phyloP scores from a whole-genome alignment of 164 flowering plant genomes.

The Annona cherimola region DNA sequence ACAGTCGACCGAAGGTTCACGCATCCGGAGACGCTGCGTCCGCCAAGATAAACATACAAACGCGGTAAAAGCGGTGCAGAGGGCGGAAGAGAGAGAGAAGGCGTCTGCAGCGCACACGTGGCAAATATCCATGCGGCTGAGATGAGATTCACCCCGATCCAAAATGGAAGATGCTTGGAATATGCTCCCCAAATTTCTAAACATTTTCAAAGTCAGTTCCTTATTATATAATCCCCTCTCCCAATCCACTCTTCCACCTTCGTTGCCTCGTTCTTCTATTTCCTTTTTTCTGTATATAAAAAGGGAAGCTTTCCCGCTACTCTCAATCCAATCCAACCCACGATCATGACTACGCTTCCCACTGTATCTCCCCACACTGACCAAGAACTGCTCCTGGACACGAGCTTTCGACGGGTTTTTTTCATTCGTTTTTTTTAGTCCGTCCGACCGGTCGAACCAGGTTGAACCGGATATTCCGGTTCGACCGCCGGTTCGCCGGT shows the following conservation, averaged over 20 bases:
- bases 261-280: background rate
- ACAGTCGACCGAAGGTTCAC: background rate
- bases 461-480: no score
- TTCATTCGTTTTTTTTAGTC: no score
- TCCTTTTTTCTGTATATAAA: background rate
- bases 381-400: slow-evolving; percentile 34
- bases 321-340: background rate
- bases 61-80: slow-evolving; percentile 2
- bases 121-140: background rate
- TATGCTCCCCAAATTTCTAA: slow-evolving; percentile 18
- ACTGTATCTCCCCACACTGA: slow-evolving; percentile 13
- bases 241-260: background rate
- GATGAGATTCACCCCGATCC: slow-evolving; percentile 11
- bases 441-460: no score
- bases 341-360: background rate
- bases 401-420: no score
- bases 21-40: background rate
- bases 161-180: slow-evolving; percentile 34
- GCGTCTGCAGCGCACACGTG: slow-evolving; percentile 1
- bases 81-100: background rate
- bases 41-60: background rate
- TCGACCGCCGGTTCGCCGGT: no score
- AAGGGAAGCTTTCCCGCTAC: background rate
- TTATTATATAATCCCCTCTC: background rate
- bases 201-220: background rate